A percentile compares a stretch with the other conserved stretches of the same genome.
phyloP scores from a whole-genome alignment of 352 stramenopile genomes.

The Globisporangium paddicum region DNA sequence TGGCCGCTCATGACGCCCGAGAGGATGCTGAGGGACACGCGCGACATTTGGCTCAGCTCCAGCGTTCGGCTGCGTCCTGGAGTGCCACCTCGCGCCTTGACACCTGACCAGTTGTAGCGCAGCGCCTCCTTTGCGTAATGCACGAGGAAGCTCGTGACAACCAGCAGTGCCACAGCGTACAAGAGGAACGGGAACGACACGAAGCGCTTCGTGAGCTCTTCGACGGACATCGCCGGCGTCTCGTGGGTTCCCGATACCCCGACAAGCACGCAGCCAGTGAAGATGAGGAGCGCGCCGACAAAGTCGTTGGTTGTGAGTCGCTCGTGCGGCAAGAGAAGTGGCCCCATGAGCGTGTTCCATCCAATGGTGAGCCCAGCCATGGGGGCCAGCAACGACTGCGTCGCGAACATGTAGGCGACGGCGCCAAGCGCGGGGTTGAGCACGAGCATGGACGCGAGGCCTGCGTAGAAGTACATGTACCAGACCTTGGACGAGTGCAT shows the following conservation, averaged over 20 bases:
- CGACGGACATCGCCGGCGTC: slow-evolving; percentile 50
- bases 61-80: slow-evolving; percentile 22
- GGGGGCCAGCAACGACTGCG: slow-evolving; percentile 73
- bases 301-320: slow-evolving; percentile 72
- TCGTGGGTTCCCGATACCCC: slow-evolving; percentile 66
- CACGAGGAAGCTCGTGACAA: slow-evolving; percentile 41
- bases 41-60: slow-evolving; percentile 30
- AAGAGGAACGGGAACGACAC: slow-evolving; percentile 57
- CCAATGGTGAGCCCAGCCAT: slow-evolving; percentile 81
- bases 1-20: slow-evolving; percentile 71
- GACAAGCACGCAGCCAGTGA: slow-evolving; percentile 71
- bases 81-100: slow-evolving; percentile 8
- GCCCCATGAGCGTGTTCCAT: slow-evolving; percentile 79
- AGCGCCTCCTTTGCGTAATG: slow-evolving; percentile 52
- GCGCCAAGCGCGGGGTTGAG: slow-evolving; percentile 64
- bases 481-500: slow-evolving; percentile 22
- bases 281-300: slow-evolving; percentile 69
- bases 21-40: slow-evolving; percentile 57
- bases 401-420: slow-evolving; percentile 71
- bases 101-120: slow-evolving; percentile 27
- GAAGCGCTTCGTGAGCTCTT: slow-evolving; percentile 50
- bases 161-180: slow-evolving; percentile 42
- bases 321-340: slow-evolving; percentile 63
- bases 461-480: slow-evolving; percentile 68
- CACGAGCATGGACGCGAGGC: slow-evolving; percentile 69